A percentile compares a stretch with the other conserved stretches of the same genome.
phyloP scores from a whole-genome alignment of 345 rosid genomes.

The Eutrema yunnanense region DNA sequence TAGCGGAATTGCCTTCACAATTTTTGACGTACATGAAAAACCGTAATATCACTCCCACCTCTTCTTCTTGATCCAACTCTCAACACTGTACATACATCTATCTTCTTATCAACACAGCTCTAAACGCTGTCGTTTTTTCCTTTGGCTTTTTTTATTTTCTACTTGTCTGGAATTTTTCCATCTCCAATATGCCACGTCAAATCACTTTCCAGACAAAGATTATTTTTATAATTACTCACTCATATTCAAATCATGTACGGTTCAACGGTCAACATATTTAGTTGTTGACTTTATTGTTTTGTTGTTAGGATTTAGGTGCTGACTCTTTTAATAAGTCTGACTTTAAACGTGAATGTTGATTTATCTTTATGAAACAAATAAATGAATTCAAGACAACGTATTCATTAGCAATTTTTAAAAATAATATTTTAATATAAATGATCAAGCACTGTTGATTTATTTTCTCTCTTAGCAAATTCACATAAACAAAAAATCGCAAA shows the following conservation, averaged over 20 bases:
- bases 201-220: neutral
- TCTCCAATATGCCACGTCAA: constrained; percentile 20
- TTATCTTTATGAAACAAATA: neutral
- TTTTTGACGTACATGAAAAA: constrained; percentile 71
- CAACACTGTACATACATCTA: constrained; percentile 18
- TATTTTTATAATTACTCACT: neutral
- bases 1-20: constrained; percentile 83
- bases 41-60: constrained; percentile 56
- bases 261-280: constrained; percentile 22
- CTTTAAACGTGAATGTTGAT: constrained; percentile 8
- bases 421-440: no score
- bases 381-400: neutral
- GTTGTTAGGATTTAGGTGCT: constrained; percentile 19
- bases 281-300: neutral
- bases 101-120: neutral
- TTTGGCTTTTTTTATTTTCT: neutral
- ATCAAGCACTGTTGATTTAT: no score
- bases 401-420: no score
- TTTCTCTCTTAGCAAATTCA: neutral
- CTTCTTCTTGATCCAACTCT: neutral
- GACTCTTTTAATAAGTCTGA: neutral
- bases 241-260: neutral
- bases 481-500: no score
- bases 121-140: constrained; percentile 20
- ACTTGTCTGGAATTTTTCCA: constrained; percentile 19